Base-by-base conservation (phyloP, 73 alveolate species). In the Symbiodinium pilosum region DNA sequence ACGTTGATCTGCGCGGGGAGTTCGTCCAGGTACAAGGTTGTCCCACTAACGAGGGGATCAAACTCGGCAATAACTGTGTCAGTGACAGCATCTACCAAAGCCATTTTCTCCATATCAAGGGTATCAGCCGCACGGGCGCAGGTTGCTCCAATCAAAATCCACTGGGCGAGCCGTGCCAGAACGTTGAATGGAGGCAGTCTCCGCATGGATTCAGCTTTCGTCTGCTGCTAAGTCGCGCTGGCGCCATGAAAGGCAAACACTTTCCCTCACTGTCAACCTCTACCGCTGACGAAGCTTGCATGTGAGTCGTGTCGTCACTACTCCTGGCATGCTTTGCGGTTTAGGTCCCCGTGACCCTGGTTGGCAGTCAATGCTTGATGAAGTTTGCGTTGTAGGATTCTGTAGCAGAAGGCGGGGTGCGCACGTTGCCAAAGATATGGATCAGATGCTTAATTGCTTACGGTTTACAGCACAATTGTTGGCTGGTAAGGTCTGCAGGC, bases 1-100 rank as follows among this genome's bases (percentile, higher is more conserved):
- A 64, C 81, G 30, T 64, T 64, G 81, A 64, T 64, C 81, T 64
- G 81, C 30, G 81, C 81, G 3, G 81, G 81, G 81, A 64, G 81
- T 38, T 64, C 81, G 81, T 64, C 81, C 81, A 64, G 81, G 81
- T 64, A 64, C 81, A 64, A 14, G 24, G 81, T 64, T 0, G 81
- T 64, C 81, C 81, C 81, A 64, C 39, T 28, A 34, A 24, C 81
- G 30, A 64, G 81, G 30, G 81, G 81, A 38, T 64, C 81, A 38
- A 64, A 64, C 30, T 64, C 81, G 4, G 81, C 81, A 64, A 64
- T 64, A 11, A 64, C 0, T 28, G 30, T 64, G 81, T 64, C 81
- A n/a, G 24, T 64, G 81, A 64, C 81, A 4, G 81, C 81, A 64
- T 64, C 81, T 38, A 64, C 81, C 81, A 64, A 30, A 64, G 81